Evolutionary conservation across 2,329 filamentous ascomycete species (phyloP).

Genomic region (Grosmannia clavigera): DNA sequence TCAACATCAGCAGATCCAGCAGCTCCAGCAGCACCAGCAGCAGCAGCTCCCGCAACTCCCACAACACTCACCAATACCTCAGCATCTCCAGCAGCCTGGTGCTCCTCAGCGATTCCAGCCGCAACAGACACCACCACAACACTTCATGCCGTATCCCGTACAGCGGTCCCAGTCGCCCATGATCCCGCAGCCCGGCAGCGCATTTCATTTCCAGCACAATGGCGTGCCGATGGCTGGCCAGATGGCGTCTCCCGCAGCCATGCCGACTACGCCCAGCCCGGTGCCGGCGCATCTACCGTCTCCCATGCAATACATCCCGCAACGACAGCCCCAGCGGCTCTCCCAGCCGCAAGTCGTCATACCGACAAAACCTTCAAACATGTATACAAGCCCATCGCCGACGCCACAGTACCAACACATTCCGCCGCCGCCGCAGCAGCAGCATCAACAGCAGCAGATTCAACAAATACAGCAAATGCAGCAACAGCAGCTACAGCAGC

Average conservation of each 20-base stretch:
- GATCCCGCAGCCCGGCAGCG: background rate
- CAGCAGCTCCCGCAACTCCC: background rate
- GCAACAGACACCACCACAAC: background rate
- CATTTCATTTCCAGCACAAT: slow-evolving; percentile 5
- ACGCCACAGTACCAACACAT: slow-evolving; percentile 14
- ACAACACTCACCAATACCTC: background rate
- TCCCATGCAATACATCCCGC: slow-evolving; percentile 9
- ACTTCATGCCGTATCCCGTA: slow-evolving; percentile 6
- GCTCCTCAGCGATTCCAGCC: slow-evolving; percentile 2
- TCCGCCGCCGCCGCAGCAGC: slow-evolving; percentile 13
- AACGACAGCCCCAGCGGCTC: slow-evolving; percentile 1
- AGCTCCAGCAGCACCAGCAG: too few species aligned
- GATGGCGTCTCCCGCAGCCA: slow-evolving; percentile 4
- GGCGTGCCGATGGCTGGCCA: slow-evolving; percentile 1
- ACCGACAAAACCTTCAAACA: slow-evolving; percentile 1
- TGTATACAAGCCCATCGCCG: slow-evolving; percentile 6
- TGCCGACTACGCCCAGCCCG: slow-evolving; percentile 3
- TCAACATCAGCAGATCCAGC: background rate
- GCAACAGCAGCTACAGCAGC: slow-evolving; percentile 15
- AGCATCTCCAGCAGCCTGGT: slow-evolving; percentile 1
- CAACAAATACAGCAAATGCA: slow-evolving; percentile 10
- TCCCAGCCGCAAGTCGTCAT: slow-evolving; percentile 4
- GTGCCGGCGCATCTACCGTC: background rate
- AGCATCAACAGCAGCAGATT: slow-evolving; percentile 13
- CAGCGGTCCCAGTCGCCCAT: slow-evolving; percentile 5